Conservation (phyloP, 352 stramenopile species). For the Pythium myriotylum region DNA sequence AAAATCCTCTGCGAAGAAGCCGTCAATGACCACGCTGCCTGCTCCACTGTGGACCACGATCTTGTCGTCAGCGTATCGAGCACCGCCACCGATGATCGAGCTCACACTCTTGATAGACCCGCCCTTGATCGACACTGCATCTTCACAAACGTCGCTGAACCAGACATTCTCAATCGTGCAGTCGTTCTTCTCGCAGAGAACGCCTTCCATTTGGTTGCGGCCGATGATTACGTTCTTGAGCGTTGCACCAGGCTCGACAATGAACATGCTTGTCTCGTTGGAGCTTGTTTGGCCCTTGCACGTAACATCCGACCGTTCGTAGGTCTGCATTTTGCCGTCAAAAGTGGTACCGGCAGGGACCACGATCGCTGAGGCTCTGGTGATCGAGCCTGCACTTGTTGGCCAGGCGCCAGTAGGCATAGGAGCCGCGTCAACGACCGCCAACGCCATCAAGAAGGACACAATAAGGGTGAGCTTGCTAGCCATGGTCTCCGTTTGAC, state of each 20-base stretch:
- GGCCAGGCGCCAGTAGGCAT: conserved; percentile 32
- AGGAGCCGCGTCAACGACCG: conserved; percentile 1
- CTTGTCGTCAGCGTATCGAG: conserved; percentile 34
- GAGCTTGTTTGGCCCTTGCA: conserved; percentile 24
- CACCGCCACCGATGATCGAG: conserved; percentile 32
- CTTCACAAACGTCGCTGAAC: background rate
- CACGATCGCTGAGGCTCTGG: conserved; percentile 12
- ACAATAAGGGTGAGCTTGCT: no score
- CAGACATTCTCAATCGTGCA: conserved; percentile 42
- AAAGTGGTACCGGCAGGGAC: conserved; percentile 30
- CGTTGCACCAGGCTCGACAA: conserved; percentile 33
- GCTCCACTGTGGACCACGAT: conserved; percentile 36
- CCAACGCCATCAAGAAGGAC: no score
- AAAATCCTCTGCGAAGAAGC: conserved; percentile 36
- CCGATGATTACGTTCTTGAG: conserved; percentile 41
- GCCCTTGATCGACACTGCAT: no score
- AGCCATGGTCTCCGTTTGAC: no score
- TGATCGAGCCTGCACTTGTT: conserved; percentile 23
- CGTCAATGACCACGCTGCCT: conserved; percentile 33
- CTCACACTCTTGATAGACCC: conserved; percentile 27
- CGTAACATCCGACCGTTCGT: conserved; percentile 27
- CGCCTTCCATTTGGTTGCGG: conserved; percentile 33
- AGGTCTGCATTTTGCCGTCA: conserved; percentile 33
- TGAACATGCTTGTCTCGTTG: conserved; percentile 22
- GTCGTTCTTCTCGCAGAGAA: conserved; percentile 32